phyloP scores from a whole-genome alignment of 2,329 filamentous ascomycete genomes.

The Colletotrichum orchidophilum region DNA sequence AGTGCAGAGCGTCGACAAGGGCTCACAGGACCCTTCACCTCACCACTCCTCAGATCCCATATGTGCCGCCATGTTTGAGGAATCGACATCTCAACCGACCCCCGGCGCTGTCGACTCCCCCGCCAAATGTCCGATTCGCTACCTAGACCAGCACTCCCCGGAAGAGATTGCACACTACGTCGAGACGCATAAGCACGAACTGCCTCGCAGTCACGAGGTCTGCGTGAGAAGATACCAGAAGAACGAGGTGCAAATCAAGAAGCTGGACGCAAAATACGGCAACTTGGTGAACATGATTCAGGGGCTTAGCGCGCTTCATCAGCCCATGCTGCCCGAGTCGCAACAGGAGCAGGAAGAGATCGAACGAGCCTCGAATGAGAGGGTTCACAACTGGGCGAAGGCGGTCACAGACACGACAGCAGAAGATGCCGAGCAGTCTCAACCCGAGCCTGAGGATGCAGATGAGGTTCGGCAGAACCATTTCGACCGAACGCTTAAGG shows the following conservation, averaged over 20 bases:
- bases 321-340: constrained; percentile 79
- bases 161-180: constrained; percentile 95
- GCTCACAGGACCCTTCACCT: constrained; percentile 49
- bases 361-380: constrained; percentile 68
- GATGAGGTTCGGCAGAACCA: constrained; percentile 73
- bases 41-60: constrained; percentile 68
- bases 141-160: constrained; percentile 89
- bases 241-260: constrained; percentile 84
- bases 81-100: constrained; percentile 63
- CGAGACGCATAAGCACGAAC: constrained; percentile 93
- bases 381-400: constrained; percentile 88
- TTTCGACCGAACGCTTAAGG: constrained; percentile 87
- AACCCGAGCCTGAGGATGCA: constrained; percentile 37
- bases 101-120: constrained; percentile 60
- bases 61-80: constrained; percentile 71
- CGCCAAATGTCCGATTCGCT: constrained; percentile 88
- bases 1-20: constrained; percentile 13
- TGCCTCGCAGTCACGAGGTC: constrained; percentile 92
- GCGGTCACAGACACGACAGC: constrained; percentile 68
- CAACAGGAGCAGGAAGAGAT: constrained; percentile 59
- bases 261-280: constrained; percentile 94
- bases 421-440: constrained; percentile 47
- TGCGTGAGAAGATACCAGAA: constrained; percentile 91
- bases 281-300: constrained; percentile 95
- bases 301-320: constrained; percentile 86